Evolutionary conservation across 176 grass and related monocot species (phyloP).

Genomic region (Musa beccarii): DNA sequence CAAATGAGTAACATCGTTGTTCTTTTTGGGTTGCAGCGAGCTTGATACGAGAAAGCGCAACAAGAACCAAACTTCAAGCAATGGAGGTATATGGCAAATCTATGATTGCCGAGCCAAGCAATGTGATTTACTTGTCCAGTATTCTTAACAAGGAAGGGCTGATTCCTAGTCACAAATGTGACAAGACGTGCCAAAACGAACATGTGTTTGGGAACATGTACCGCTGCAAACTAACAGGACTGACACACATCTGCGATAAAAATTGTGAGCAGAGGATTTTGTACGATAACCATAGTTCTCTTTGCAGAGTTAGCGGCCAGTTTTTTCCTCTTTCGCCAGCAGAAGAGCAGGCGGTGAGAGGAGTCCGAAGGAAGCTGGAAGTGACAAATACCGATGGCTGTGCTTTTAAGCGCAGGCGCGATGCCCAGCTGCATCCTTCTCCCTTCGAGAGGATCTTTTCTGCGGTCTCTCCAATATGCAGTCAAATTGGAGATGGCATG

Average conservation of each 20-base stretch:
- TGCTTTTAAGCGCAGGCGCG: conserved; percentile 77
- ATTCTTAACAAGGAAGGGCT: conserved; percentile 82
- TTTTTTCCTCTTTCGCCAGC: conserved; percentile 73
- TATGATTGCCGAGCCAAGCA: conserved; percentile 93
- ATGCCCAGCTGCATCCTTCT: conserved; percentile 60
- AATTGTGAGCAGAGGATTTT: conserved; percentile 96
- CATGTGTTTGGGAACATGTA: conserved; percentile 95
- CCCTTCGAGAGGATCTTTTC: conserved; percentile 84
- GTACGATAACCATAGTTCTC: conserved; percentile 91
- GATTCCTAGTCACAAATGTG: conserved; percentile 87
- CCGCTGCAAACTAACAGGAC: conserved; percentile 79
- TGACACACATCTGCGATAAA: conserved; percentile 91
- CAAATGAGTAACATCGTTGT: neutral
- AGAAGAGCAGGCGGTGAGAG: conserved; percentile 79
- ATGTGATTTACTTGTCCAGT: conserved; percentile 92
- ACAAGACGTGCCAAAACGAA: conserved; percentile 87
- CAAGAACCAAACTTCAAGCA: conserved; percentile 21
- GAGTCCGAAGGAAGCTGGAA: conserved; percentile 91
- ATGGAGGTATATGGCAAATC: conserved; percentile 98
- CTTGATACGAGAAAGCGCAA: conserved; percentile 24
- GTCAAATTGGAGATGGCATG: conserved; percentile 93
- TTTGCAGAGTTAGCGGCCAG: conserved; percentile 88
- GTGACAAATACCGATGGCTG: conserved; percentile 63
- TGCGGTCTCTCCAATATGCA: conserved; percentile 58
- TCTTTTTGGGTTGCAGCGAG: conserved; percentile 90